Base-by-base conservation (phyloP, 2,329 filamentous ascomycete genomes). In the Truncatella angustata region DNA sequence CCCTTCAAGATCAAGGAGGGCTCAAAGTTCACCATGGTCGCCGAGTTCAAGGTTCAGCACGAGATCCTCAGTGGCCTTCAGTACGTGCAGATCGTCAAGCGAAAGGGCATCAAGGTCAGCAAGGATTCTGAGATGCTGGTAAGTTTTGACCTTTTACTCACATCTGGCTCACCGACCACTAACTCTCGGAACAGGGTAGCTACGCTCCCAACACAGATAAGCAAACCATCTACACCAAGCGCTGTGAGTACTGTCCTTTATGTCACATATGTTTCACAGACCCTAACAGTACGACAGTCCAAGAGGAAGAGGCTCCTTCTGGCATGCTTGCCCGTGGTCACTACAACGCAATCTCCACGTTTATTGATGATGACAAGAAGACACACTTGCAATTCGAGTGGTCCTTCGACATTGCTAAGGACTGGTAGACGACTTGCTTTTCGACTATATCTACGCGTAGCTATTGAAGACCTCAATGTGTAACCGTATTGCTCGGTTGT, bases 111-210 rank as follows among this genome's bases (percentile, higher is more conserved):
- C 69, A 84, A 84, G 54, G 84, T 93, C 56, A 90, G 88, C 77
- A 99, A 97, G 83, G 88, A 94, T 66, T 89, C 95, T 63, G 93
- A 97, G 78, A 99, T 99, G 94, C 88, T 99, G 81, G 91, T 94
- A 73, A 66, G 87, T 32, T 7, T 79, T 32, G n/a, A 39, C 12
- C 30, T 12, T 40, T 45, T 32, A 26, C 5, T 23, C n/a, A 42
- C 10, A 26, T n/a, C 28, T 12, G 10, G 7, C 14, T 6, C 23
- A 57, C 65, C 20, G 62, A 26, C 39, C 49, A 28, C 60, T 72
- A 49, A 73, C 57, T 34, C 44, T 39, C 16, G 7, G 24, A 37
- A 57, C 60, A 94, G 90, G 91, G 93, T 62, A 96, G 90, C 64
- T 99, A 93, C 67, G 88, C 91, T 51, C 94, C 94, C 59, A 97